A percentile compares a stretch with the other conserved stretches of the same genome.
phyloP scores from a whole-genome alignment of 352 stramenopile genomes.

The Phytophthora macrochlamydospora region DNA sequence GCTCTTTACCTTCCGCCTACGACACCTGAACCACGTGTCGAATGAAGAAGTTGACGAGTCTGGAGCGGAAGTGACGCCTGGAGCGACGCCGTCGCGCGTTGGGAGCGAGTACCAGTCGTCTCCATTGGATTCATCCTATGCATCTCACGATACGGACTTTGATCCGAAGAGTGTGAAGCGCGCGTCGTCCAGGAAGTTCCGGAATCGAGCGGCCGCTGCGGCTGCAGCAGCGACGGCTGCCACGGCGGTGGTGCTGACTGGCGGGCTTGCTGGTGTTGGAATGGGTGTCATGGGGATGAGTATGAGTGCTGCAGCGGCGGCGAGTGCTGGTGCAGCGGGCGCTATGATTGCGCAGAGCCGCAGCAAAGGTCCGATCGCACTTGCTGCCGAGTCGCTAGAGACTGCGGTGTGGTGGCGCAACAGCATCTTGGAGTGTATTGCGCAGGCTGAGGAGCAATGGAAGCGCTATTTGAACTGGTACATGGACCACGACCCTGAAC shows the following conservation, averaged over 20 bases:
- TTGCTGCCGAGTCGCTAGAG: conserved; percentile 83
- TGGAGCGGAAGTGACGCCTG: conserved; percentile 25
- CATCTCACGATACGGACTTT: conserved; percentile 37
- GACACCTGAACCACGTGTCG: conserved; percentile 58
- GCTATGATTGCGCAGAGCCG: conserved; percentile 76
- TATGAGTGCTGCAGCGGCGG: conserved; percentile 78
- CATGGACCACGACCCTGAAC: conserved; percentile 75
- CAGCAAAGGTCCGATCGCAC: conserved; percentile 71
- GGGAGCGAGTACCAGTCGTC: conserved; percentile 42
- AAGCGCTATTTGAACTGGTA: conserved; percentile 89
- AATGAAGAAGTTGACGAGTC: conserved; percentile 58
- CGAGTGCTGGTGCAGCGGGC: conserved; percentile 71
- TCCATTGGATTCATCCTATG: conserved; percentile 27
- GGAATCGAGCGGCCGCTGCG: conserved; percentile 62
- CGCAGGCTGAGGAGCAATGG: conserved; percentile 85
- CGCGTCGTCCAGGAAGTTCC: conserved; percentile 57
- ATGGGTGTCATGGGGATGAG: conserved; percentile 83
- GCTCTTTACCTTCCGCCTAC: conserved; percentile 85
- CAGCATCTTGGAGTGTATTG: conserved; percentile 85
- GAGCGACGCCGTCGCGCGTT: conserved; percentile 23
- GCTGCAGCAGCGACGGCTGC: conserved; percentile 77
- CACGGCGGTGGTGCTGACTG: conserved; percentile 79
- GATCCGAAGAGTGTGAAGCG: conserved; percentile 63
- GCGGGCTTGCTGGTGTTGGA: conserved; percentile 73
- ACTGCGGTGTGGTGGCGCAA: conserved; percentile 87